Conservation (phyloP, 768 basidiomycete species). For the Trametes maxima region DNA sequence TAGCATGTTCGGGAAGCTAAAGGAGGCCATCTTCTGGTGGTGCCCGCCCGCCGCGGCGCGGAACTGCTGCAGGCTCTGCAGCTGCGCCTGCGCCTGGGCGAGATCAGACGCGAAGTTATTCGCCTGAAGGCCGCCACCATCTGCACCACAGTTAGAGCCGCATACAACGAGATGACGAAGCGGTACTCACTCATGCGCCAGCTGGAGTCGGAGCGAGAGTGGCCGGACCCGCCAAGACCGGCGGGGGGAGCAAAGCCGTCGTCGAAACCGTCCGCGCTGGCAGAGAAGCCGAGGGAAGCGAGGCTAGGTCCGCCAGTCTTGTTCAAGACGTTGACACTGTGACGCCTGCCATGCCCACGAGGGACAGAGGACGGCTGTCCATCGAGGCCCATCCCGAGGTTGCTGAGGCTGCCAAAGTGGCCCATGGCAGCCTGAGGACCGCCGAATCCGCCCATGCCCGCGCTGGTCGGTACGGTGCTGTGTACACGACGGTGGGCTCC, state of each 20-base stretch:
- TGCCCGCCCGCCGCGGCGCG: conserved; percentile 93
- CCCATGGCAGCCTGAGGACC: conserved; percentile 61
- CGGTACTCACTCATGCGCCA: conserved; percentile 83
- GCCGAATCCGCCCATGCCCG: conserved; percentile 45
- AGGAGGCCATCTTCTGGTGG: conserved; percentile 96
- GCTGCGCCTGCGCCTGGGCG: conserved; percentile 94
- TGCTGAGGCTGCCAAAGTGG: conserved; percentile 61
- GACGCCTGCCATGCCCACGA: conserved; percentile 84
- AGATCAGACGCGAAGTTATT: conserved; percentile 79
- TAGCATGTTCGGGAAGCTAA: conserved; percentile 97
- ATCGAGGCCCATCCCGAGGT: conserved; percentile 56
- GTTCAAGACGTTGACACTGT: conserved; percentile 91
- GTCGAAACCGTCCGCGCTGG: conserved; percentile 70
- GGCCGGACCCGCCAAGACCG: conserved; percentile 65
- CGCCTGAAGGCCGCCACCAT: conserved; percentile 63
- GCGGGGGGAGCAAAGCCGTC: conserved; percentile 74
- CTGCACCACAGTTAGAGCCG: conserved; percentile 39
- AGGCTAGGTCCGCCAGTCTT: conserved; percentile 54
- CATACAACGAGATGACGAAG: conserved; percentile 3
- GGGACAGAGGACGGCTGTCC: conserved; percentile 67
- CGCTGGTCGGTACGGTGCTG: conserved; percentile 72
- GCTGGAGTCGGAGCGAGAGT: conserved; percentile 76
- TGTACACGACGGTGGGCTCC: conserved; percentile 79
- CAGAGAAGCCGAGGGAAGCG: conserved; percentile 52
- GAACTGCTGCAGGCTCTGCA: conserved; percentile 96